phyloP scores from a whole-genome alignment of 345 rosid species.

The Cardamine occulta region DNA sequence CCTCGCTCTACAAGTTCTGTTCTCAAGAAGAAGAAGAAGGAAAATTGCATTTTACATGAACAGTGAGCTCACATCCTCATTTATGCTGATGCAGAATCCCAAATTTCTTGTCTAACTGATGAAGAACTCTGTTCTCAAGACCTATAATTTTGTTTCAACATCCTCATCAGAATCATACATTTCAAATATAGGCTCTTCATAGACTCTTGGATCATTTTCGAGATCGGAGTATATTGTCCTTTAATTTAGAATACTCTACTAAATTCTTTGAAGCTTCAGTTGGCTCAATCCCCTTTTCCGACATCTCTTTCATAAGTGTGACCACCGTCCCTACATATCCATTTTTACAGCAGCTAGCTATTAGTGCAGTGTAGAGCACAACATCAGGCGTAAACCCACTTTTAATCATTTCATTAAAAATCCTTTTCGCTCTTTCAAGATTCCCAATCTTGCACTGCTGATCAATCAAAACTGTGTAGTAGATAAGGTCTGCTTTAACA shows the following conservation, averaged over 20 bases:
- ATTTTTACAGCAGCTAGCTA: too few relatives aligned
- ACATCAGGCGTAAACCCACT: too few relatives aligned
- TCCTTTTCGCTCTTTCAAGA: too few relatives aligned
- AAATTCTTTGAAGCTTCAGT: too few relatives aligned
- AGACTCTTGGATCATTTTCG: not conserved
- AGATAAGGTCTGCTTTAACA: not conserved
- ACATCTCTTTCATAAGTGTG: too few relatives aligned
- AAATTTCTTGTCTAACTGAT: constrained; percentile 3
- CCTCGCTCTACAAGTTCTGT: not conserved
- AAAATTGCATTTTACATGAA: not conserved
- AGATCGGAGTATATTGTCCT: not conserved
- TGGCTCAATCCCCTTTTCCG: too few relatives aligned
- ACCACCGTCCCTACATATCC: too few relatives aligned
- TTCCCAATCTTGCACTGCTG: too few relatives aligned
- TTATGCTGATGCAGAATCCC: not conserved
- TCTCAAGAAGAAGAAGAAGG: constrained; percentile 8
- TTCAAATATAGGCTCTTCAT: not conserved
- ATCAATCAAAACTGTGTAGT: not conserved
- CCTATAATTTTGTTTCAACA: not conserved
- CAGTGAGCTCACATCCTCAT: constrained; percentile 14
- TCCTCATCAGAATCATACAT: constrained; percentile 1
- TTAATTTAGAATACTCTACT: too few relatives aligned
- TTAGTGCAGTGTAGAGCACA: too few relatives aligned
- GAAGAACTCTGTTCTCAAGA: constrained; percentile 9
- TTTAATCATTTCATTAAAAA: too few relatives aligned